These are phyloP conservation scores for Lasiosphaeria miniovina DNA, from an alignment of 495 filamentous ascomycete genomes.

Conservation along the genomic window DNA sequence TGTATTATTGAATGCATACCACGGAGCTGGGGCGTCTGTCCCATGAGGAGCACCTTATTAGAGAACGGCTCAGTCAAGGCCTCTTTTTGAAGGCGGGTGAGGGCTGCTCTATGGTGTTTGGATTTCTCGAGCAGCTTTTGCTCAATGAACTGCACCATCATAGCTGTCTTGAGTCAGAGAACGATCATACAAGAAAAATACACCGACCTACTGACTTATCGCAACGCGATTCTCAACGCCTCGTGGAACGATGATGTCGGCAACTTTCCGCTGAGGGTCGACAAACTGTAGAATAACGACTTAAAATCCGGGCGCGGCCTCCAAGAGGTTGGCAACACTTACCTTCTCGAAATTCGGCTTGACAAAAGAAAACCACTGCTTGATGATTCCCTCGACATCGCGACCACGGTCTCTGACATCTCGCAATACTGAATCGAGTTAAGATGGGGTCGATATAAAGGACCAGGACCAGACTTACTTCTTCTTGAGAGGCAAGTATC, in stretches of 20 bases:
- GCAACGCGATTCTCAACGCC: conserved; percentile 92
- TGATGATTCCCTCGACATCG: conserved; percentile 91
- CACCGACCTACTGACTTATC: conserved; percentile 56
- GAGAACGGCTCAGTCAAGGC: conserved; percentile 70
- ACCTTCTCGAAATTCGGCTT: conserved; percentile 87
- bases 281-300: conserved; percentile 56
- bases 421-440: conserved; percentile 60
- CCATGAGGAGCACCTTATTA: conserved; percentile 64
- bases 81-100: conserved; percentile 66
- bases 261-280: conserved; percentile 81
- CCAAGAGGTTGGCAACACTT: conserved; percentile 5
- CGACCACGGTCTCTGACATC: conserved; percentile 82
- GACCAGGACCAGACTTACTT: conserved; percentile 53
- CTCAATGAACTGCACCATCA: conserved; percentile 88
- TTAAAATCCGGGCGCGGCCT: conserved; percentile 4
- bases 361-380: conserved; percentile 94
- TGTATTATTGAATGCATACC: conserved; percentile 92
- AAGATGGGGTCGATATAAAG: background rate
- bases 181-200: background rate
- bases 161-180: conserved; percentile 52
- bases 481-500: conserved; percentile 90
- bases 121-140: conserved; percentile 84
- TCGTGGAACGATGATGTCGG: conserved; percentile 91
- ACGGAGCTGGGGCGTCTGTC: conserved; percentile 70
- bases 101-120: conserved; percentile 69